A percentile compares a stretch with the other conserved stretches of the same genome.
These are phyloP conservation scores for Tolypocladium pustulatum DNA, from an alignment of 2,329 filamentous ascomycete species.

Conservation along the genomic window DNA sequence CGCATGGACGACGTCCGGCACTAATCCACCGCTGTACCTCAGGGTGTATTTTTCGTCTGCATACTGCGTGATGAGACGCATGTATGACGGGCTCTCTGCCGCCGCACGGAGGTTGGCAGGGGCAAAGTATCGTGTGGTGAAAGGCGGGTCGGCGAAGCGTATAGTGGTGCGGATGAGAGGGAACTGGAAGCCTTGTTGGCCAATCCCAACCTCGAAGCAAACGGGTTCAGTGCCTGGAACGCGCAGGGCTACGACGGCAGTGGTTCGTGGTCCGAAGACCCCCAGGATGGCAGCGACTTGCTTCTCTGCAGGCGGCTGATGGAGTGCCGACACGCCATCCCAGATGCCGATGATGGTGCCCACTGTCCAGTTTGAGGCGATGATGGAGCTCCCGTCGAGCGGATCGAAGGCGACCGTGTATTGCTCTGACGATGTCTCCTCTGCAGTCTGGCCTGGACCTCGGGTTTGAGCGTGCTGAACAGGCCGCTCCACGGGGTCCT, in stretches of 20 bases:
- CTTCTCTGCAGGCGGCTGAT: slow-evolving; percentile 22
- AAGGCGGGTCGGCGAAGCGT: slow-evolving; percentile 23
- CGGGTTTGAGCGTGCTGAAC: slow-evolving; percentile 12
- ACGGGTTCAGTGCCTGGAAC: slow-evolving; percentile 24
- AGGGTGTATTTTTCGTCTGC: slow-evolving; percentile 46
- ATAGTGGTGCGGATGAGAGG: slow-evolving; percentile 32
- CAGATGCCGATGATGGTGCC: slow-evolving; percentile 52
- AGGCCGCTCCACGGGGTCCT: slow-evolving; percentile 43
- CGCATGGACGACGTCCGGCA: slow-evolving; percentile 50
- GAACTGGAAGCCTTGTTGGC: slow-evolving; percentile 13
- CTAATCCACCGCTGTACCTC: slow-evolving; percentile 49
- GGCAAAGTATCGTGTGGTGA: slow-evolving; percentile 47
- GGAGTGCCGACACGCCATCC: slow-evolving; percentile 36
- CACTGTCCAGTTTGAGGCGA: slow-evolving; percentile 47
- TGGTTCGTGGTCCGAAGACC: slow-evolving; percentile 44
- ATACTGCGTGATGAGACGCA: slow-evolving; percentile 35
- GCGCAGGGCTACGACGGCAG: slow-evolving; percentile 43
- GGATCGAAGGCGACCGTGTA: slow-evolving; percentile 55
- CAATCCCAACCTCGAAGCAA: slow-evolving; percentile 43
- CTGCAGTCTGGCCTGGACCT: not conserved
- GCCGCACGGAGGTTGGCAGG: slow-evolving; percentile 51
- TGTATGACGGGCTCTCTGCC: slow-evolving; percentile 38
- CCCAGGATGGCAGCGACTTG: slow-evolving; percentile 42
- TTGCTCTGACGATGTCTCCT: slow-evolving; percentile 19
- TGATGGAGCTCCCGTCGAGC: slow-evolving; percentile 52